Evolutionary conservation across 139 green algal species (phyloP), one percentile per base, ranked within the genome.

Genomic region (Eudorina sp.): DNA sequence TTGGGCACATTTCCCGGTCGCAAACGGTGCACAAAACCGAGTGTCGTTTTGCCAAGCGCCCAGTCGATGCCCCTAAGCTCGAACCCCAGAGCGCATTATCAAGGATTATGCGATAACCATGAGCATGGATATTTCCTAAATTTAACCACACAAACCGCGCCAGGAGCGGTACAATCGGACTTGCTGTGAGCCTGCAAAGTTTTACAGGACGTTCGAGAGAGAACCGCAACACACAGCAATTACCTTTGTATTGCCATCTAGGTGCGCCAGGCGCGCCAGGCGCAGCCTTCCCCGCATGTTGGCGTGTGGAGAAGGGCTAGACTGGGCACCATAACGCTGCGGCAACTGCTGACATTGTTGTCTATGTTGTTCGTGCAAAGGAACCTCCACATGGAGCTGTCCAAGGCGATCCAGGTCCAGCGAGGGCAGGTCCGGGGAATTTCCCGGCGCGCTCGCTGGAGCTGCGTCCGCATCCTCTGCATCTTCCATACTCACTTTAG

Each of bases 201-300:
- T n/a, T n/a, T n/a, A n/a, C n/a, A n/a, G n/a, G n/a, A n/a, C n/a
- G n/a, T n/a, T n/a, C n/a, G n/a, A n/a, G 55, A 68, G 55, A 68
- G 55, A 68, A 9, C 16, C 16, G 55, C 55, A 29, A 68, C 55
- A 31, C 29, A 8, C 64, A 73, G 29, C 64, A 8, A 36, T 85
- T 51, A 83, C 87, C 87, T 90, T 90, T 38, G 87, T 90, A 25
- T 29, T n/a, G n/a, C 45, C 80, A 43, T 90, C 87, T 13, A 90
- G 79, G 38, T 62, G 76, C 55, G 77, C 14, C 25, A 84, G 38
- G 36, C 77, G 77, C 9, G 77, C 77, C 14, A 84, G 19, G 8
- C 36, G 34, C 4, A 84, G 55, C n/a, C 53, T 84, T 13, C n/a
- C 19, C 18, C 48, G 48, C 36, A 51, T 68, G 75, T 48, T 34